phyloP scores from a whole-genome alignment of 2,329 filamentous ascomycete genomes.

The Hypoxylon sp. region DNA sequence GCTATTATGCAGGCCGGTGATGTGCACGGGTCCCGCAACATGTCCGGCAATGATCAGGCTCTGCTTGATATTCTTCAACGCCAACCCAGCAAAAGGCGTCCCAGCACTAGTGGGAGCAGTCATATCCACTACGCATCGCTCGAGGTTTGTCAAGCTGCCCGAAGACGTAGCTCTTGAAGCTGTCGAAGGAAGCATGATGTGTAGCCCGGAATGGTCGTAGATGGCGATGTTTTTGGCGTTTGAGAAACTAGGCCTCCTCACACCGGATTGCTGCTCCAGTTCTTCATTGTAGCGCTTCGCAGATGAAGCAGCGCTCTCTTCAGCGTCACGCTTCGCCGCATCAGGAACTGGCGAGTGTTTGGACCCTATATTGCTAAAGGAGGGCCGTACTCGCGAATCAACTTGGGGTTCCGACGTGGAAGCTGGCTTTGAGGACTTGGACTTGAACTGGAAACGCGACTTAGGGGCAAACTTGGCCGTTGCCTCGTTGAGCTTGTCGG shows the following conservation, averaged over 20 bases:
- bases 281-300: constrained; percentile 72
- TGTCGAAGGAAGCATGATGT: constrained; percentile 82
- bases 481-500: constrained; percentile 81
- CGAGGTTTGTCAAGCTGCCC: constrained; percentile 79
- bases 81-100: constrained; percentile 77
- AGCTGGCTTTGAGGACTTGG: constrained; percentile 68
- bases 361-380: constrained; percentile 43
- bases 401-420: constrained; percentile 60
- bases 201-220: constrained; percentile 74
- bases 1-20: constrained; percentile 81
- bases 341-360: constrained; percentile 30
- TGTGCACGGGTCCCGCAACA: constrained; percentile 84
- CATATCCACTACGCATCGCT: constrained; percentile 84
- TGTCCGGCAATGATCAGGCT: constrained; percentile 84
- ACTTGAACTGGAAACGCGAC: constrained; percentile 87
- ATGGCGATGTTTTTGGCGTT: constrained; percentile 74
- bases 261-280: constrained; percentile 59
- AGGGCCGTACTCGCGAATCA: constrained; percentile 50
- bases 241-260: constrained; percentile 76
- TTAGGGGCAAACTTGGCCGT: constrained; percentile 79
- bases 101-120: constrained; percentile 73
- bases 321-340: constrained; percentile 56
- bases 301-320: constrained; percentile 57
- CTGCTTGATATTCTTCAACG: constrained; percentile 76
- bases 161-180: constrained; percentile 80